Base-by-base conservation (phyloP, 441 rosid genomes). In the Geranium incanum region DNA sequence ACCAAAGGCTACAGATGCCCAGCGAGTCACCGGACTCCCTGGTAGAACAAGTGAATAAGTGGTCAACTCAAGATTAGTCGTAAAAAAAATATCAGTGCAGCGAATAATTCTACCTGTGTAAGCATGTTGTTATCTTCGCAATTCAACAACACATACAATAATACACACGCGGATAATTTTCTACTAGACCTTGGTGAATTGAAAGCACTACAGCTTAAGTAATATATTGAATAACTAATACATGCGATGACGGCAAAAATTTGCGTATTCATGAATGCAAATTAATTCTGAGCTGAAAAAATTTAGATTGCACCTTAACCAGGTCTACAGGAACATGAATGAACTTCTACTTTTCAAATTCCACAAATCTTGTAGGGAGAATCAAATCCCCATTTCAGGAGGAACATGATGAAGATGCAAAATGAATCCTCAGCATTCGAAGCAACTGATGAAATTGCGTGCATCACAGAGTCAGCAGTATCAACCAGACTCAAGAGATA, bases 1-100 rank as follows among this genome's bases (percentile, higher is more conserved):
- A 74, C 97, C 95, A 67, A 94, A 89, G 33, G 97, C 95, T 68
- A 92, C 80, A 60, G 95, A 84, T 16, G 95, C 92, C 97, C 93
- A 88, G 67, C 94, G 88, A 65, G 86, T 79, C 70, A 77, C 88
- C 1, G 95, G 97, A 76, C 88, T 88, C 86, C 97, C 97, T 94
- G 78, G 39, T 7, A 68, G 50, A 16, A 41, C 15, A 52, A 67
- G 45, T 13, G 18, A 66, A 12, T 21, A 65, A 65, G 41, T 41
- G 60, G 5, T 16, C 43, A 4, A 28, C 18, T 28, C n/a, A 67
- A 11, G n/a, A 12, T 73, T 16, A 57, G 2, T 28, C 36, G 50
- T 36, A 57, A 19, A 66, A 11, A 11, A 16, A 59, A 15, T 16
- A 59, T 15, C 15, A 39, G 64, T n/a, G 21, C 28, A 59, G 21